These are phyloP conservation scores for Rhipidocladum racemiflorum DNA, from an alignment of 176 grass and related monocot species.

Conservation along the genomic window DNA sequence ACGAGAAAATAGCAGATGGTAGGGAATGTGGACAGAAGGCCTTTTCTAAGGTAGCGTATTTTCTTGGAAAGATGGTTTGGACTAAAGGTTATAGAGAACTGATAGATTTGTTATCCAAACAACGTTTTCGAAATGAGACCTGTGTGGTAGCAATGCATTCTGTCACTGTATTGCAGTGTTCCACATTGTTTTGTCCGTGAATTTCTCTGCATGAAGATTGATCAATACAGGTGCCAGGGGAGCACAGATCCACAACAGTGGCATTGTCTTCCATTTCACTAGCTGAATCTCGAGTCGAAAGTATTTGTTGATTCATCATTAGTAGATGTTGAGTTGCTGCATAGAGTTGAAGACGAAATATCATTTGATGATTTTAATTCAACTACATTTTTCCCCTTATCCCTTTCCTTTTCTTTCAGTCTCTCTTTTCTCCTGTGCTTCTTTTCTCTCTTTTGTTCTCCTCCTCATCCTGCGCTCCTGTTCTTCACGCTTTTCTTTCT, in stretches of 20 bases:
- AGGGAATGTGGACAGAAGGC: too few relatives aligned
- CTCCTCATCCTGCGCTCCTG: conserved; percentile 82
- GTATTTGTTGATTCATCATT: conserved; percentile 44
- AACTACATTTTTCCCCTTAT: conserved; percentile 46
- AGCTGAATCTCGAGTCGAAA: conserved; percentile 41
- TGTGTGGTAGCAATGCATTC: too few relatives aligned
- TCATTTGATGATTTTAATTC: conserved; percentile 41
- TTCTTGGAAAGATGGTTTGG: too few relatives aligned
- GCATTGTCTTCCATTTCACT: conserved; percentile 46
- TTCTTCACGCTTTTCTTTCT: conserved; percentile 92
- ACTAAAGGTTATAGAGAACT: too few relatives aligned
- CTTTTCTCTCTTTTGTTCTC: conserved; percentile 84
- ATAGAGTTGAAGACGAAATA: conserved; percentile 38
- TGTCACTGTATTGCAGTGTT: conserved; percentile 26
- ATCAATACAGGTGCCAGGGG: conserved; percentile 19
- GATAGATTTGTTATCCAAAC: too few relatives aligned
- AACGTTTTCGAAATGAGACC: too few relatives aligned
- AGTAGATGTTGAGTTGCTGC: conserved; percentile 29
- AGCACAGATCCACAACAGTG: conserved; percentile 13
- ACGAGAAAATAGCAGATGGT: too few relatives aligned
- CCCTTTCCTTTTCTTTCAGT: conserved; percentile 78
- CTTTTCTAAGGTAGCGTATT: too few relatives aligned
- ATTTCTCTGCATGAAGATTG: conserved; percentile 26
- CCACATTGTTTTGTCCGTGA: conserved; percentile 14
- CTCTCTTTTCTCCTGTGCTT: conserved; percentile 93